phyloP scores from a whole-genome alignment of 2,329 filamentous ascomycete genomes.

The Corniculantispora saksenae region DNA sequence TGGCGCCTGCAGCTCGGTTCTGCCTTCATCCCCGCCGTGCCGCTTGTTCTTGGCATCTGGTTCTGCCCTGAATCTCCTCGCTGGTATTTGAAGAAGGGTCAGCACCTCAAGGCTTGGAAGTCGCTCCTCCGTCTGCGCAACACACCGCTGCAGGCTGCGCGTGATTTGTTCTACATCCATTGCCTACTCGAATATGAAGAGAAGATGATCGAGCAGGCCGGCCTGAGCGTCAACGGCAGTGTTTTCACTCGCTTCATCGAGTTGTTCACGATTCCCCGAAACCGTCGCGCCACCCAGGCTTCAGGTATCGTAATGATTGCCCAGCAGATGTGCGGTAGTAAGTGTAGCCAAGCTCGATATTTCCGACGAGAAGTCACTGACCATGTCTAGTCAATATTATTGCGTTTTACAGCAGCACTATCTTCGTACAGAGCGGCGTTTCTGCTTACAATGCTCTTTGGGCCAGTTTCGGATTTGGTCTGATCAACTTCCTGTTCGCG shows the following conservation, averaged over 20 bases:
- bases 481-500: conserved; percentile 65
- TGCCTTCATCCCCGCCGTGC: conserved; percentile 65
- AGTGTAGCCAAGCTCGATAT: conserved; percentile 13
- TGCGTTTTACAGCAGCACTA: conserved; percentile 49
- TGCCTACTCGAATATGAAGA: conserved; percentile 36
- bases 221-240: conserved; percentile 43
- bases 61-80: conserved; percentile 66
- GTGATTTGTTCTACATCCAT: conserved; percentile 65
- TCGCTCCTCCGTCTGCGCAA: conserved; percentile 60
- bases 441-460: conserved; percentile 39
- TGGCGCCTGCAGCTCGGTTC: conserved; percentile 67
- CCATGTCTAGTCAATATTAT: conserved; percentile 45
- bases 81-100: conserved; percentile 65
- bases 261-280: conserved; percentile 58
- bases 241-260: conserved; percentile 53
- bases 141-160: conserved; percentile 58
- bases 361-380: neutral
- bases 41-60: conserved; percentile 57
- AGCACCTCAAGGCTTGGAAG: conserved; percentile 54
- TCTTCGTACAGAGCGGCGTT: conserved; percentile 47
- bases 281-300: conserved; percentile 64
- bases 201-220: conserved; percentile 28
- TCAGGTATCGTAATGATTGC: conserved; percentile 68
- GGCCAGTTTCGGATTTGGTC: conserved; percentile 46
- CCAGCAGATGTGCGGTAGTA: conserved; percentile 61